These are phyloP conservation scores for Melanomma pulvis-pyrius DNA, from an alignment of 495 filamentous ascomycete species.

Conservation along the genomic window DNA sequence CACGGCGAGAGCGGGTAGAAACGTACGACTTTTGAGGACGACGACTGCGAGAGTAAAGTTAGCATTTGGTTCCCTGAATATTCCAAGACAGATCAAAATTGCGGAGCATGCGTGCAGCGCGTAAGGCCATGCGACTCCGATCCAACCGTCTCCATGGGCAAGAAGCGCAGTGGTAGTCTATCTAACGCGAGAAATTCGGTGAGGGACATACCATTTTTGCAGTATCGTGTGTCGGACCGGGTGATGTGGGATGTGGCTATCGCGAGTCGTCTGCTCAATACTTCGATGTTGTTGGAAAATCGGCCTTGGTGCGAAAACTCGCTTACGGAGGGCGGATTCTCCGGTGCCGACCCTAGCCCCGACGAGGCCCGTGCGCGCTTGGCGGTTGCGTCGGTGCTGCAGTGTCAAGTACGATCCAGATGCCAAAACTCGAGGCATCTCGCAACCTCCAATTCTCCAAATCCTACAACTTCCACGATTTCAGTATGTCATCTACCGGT, in stretches of 20 bases:
- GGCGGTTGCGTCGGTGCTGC: slow-evolving; percentile 5
- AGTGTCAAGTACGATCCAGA: not conserved
- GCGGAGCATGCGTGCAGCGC: not conserved
- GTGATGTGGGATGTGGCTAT: slow-evolving; percentile 21
- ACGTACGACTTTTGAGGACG: slow-evolving; percentile 37
- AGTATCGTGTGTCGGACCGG: slow-evolving; percentile 16
- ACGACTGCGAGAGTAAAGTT: slow-evolving; percentile 19
- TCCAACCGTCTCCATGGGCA: not conserved
- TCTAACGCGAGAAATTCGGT: not conserved
- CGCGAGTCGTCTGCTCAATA: slow-evolving; percentile 29
- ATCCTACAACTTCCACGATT: not conserved
- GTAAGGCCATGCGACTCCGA: not conserved
- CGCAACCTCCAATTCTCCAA: not conserved
- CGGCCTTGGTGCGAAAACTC: slow-evolving; percentile 17
- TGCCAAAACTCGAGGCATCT: not conserved
- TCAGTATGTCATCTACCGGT: slow-evolving; percentile 71
- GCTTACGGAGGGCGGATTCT: slow-evolving; percentile 16
- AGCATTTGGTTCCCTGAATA: slow-evolving; percentile 9
- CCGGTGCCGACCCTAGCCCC: not conserved
- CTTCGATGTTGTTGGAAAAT: slow-evolving; percentile 10
- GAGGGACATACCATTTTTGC: slow-evolving; percentile 30
- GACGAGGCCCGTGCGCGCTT: slow-evolving; percentile 5
- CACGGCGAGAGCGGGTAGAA: not conserved
- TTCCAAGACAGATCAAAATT: not conserved
- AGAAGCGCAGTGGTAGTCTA: not conserved